Percentiles rank a stretch among this genome's conserved stretches.
phyloP scores from a whole-genome alignment of 495 filamentous ascomycete genomes.

The Filosporella fistucella region DNA sequence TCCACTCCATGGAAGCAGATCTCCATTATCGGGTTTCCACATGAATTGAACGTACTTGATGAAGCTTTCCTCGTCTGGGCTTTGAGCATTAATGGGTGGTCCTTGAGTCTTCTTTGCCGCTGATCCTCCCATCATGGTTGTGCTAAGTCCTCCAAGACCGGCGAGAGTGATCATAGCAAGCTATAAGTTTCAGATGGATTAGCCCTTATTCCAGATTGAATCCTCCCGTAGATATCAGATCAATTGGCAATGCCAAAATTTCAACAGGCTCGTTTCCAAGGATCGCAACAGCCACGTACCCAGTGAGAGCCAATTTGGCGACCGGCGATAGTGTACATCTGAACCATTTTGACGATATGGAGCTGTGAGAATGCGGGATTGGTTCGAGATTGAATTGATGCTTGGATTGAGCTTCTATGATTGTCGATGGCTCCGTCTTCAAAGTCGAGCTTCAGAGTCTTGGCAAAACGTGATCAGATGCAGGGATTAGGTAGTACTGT shows the following conservation, averaged over 20 bases:
- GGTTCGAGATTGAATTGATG: constrained; percentile 16
- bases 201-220: constrained; percentile 3
- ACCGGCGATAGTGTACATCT: constrained; percentile 79
- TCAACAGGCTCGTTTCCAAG: background rate
- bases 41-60: constrained; percentile 69
- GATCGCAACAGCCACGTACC: constrained; percentile 52
- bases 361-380: constrained; percentile 24
- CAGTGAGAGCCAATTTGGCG: constrained; percentile 89
- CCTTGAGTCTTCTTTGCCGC: constrained; percentile 52
- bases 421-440: constrained; percentile 4
- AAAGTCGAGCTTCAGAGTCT: constrained; percentile 12
- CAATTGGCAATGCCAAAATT: constrained; percentile 6
- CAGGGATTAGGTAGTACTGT: too few relatives aligned
- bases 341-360: constrained; percentile 68
- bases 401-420: constrained; percentile 27
- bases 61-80: constrained; percentile 93
- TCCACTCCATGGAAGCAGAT: background rate
- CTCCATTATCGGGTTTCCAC: background rate
- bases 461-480: constrained; percentile 2
- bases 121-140: constrained; percentile 51
- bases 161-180: constrained; percentile 82
- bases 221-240: background rate
- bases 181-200: constrained; percentile 39
- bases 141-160: constrained; percentile 54
- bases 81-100: constrained; percentile 82